Evolutionary conservation across 23 red algal genomes (phyloP).

Genomic region (Gracilaria caudata): DNA sequence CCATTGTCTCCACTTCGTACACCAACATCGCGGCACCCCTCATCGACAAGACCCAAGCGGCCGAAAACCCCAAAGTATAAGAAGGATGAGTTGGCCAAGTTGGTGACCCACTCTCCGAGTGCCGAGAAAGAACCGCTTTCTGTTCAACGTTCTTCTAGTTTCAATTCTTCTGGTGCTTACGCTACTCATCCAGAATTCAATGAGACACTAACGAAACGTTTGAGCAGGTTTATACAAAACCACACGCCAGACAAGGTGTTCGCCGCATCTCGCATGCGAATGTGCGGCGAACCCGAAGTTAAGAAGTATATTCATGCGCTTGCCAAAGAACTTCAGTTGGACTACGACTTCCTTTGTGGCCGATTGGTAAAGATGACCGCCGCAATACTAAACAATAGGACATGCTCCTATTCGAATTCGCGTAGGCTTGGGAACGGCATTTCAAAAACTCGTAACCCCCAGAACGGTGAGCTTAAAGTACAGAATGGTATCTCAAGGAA

Average conservation of each 20-base stretch:
- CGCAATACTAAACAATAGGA: not conserved
- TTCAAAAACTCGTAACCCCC: conserved; percentile 17
- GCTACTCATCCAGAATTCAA: conserved; percentile 6
- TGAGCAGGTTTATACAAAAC: conserved; percentile 9
- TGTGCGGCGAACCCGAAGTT: not conserved
- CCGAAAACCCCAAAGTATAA: conserved; percentile 39
- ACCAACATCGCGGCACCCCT: not conserved
- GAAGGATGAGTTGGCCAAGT: conserved; percentile 2
- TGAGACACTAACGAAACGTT: not conserved
- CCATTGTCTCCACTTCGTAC: conserved; percentile 2
- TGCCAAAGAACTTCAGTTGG: not conserved
- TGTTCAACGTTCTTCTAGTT: conserved; percentile 3
- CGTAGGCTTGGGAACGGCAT: conserved; percentile 11
- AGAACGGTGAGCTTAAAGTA: not conserved
- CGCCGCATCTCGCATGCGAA: conserved; percentile 5
- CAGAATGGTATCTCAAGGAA: conserved; percentile 1
- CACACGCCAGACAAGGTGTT: conserved; percentile 15
- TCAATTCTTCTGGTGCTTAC: conserved; percentile 9
- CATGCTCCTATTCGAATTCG: not conserved
- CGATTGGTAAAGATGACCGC: conserved; percentile 9
- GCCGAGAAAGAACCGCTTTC: not conserved
- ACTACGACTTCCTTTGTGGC: not conserved
- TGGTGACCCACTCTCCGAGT: not conserved
- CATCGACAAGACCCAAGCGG: not conserved
- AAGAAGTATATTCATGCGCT: conserved; percentile 18